Percentiles rank a stretch among this genome's conserved stretches.
Conservation (phyloP, 2,329 filamentous ascomycete species). For the Fusarium setosum region DNA sequence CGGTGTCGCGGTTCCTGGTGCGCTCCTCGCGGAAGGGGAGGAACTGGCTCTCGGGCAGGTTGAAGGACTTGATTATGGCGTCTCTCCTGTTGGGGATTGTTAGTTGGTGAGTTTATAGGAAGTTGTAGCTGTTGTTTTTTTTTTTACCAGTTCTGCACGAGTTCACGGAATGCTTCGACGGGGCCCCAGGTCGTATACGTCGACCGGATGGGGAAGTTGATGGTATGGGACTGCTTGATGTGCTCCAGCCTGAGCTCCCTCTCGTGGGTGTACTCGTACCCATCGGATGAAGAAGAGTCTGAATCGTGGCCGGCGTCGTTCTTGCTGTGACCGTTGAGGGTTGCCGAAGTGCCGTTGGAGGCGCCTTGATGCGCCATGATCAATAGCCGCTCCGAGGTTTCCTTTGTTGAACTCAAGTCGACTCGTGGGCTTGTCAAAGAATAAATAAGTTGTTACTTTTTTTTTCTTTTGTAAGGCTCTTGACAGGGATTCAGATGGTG, state of each 20-base stretch:
- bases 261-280: not conserved
- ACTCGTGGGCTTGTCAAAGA: no score
- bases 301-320: not conserved
- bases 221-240: not conserved
- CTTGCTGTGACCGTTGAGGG: not conserved
- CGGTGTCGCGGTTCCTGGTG: constrained; percentile 3
- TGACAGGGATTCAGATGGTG: no score
- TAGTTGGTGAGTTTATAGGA: not conserved
- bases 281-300: not conserved
- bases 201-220: not conserved
- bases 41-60: constrained; percentile 37
- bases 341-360: not conserved
- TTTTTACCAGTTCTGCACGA: constrained; percentile 48
- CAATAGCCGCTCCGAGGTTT: no score
- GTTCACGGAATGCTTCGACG: constrained; percentile 46
- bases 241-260: not conserved
- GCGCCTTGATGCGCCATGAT: no score
- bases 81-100: constrained; percentile 43
- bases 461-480: no score
- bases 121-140: no score
- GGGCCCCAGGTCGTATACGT: constrained; percentile 23
- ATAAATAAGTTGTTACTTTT: no score
- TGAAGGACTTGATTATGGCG: constrained; percentile 41
- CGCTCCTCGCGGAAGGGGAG: constrained; percentile 32
- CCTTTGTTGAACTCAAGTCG: no score